A percentile compares a stretch with the other conserved stretches of the same genome.
Conservation (phyloP, 23 red algal genomes). For the Chondrus crispus region DNA sequence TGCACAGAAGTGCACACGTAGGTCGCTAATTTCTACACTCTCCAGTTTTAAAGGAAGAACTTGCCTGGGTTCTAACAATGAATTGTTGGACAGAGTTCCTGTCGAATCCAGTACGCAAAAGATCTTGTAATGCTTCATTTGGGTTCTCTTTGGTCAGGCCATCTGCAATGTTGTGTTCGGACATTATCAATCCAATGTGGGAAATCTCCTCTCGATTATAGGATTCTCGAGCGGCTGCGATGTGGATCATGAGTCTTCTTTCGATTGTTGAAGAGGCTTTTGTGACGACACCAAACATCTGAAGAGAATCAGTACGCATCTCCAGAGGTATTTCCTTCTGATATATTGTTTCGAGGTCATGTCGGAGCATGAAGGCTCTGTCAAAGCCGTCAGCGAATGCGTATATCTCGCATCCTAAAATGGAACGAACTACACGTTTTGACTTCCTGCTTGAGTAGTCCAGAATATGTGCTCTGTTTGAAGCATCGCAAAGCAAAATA, state of each 20-base stretch:
- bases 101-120: neutral
- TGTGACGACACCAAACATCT: conserved; percentile 36
- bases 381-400: conserved; percentile 12
- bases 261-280: neutral
- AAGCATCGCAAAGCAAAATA: neutral
- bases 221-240: neutral
- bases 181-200: neutral
- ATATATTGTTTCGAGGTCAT: neutral
- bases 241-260: conserved; percentile 17
- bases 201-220: conserved; percentile 13
- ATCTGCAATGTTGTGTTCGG: conserved; percentile 5
- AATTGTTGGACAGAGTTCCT: neutral
- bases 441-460: neutral
- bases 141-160: neutral
- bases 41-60: neutral
- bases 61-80: neutral
- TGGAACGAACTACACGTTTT: neutral
- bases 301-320: conserved; percentile 15
- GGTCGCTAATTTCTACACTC: too few species aligned
- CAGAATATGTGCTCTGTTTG: neutral
- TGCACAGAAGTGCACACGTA: too few species aligned
- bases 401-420: conserved; percentile 1
- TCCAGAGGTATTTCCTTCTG: neutral
- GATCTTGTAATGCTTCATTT: neutral
- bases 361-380: neutral